A percentile compares a stretch with the other conserved stretches of the same genome.
phyloP scores from a whole-genome alignment of 306 rosid species.

The Canavalia gladiata region DNA sequence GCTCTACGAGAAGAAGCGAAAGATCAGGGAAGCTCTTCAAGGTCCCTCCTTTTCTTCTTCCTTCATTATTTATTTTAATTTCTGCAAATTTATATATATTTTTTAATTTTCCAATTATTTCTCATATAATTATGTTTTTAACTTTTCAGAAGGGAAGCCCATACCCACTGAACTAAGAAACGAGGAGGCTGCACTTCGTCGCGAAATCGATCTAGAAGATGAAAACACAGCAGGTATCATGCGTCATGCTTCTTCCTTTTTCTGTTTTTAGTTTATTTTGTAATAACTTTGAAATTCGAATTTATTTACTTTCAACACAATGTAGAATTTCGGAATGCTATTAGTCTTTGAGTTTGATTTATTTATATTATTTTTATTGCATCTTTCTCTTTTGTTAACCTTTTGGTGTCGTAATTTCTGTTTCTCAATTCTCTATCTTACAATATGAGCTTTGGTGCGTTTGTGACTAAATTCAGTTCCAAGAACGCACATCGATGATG shows the following conservation, averaged over 20 bases:
- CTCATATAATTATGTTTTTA: neutral
- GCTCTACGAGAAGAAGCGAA: conserved; percentile 88
- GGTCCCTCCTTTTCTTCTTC: conserved; percentile 52
- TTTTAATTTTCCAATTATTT: neutral
- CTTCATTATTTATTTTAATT: neutral
- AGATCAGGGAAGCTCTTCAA: conserved; percentile 79
- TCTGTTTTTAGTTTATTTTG: neutral
- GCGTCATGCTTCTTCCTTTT: neutral
- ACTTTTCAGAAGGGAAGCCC: conserved; percentile 76
- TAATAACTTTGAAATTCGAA: neutral
- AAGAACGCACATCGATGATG: conserved; percentile 83
- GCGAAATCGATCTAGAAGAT: conserved; percentile 86
- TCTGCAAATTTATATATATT: too few species aligned
- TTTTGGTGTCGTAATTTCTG: neutral
- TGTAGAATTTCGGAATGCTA: conserved; percentile 12
- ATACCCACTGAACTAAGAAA: conserved; percentile 93
- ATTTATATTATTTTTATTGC: neutral
- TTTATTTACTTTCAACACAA: neutral
- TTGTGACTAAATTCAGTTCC: conserved; percentile 61
- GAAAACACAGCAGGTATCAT: conserved; percentile 75
- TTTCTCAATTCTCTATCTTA: neutral
- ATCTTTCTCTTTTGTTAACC: neutral
- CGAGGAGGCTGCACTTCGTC: conserved; percentile 89
- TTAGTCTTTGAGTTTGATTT: conserved; percentile 2
- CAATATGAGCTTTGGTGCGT: conserved; percentile 28